phyloP scores from a whole-genome alignment of 495 filamentous ascomycete species.

The Usnea hakonensis region DNA sequence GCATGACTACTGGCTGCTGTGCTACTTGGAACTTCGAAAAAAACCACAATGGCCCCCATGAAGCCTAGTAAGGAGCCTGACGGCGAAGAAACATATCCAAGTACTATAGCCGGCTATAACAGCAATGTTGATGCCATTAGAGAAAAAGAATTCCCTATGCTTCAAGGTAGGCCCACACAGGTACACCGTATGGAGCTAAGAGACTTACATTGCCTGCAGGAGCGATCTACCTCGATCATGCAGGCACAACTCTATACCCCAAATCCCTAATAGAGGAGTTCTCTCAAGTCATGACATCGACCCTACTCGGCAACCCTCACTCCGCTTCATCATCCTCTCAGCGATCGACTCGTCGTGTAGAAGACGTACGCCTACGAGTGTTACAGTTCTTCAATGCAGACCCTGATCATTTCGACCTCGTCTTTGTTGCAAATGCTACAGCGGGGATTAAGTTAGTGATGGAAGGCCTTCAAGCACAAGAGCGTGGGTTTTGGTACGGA shows the following conservation, averaged over 20 bases:
- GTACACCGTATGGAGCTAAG: neutral
- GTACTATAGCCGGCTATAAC: constrained; percentile 46
- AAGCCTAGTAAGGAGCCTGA: constrained; percentile 4
- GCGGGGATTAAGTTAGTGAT: constrained; percentile 81
- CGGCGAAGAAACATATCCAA: neutral
- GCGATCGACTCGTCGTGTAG: constrained; percentile 61
- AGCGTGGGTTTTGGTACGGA: constrained; percentile 66
- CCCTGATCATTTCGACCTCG: constrained; percentile 73
- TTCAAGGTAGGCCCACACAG: constrained; percentile 51
- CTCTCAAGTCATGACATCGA: constrained; percentile 63
- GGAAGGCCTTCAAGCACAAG: constrained; percentile 59
- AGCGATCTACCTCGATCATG: constrained; percentile 85
- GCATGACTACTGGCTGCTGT: neutral
- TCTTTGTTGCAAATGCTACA: constrained; percentile 90
- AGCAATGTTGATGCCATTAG: constrained; percentile 59
- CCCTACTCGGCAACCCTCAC: constrained; percentile 87
- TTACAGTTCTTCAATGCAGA: constrained; percentile 79
- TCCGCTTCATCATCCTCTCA: constrained; percentile 79
- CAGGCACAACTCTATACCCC: constrained; percentile 73
- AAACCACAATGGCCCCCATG: constrained; percentile 21
- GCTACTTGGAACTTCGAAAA: neutral
- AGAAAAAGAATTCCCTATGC: constrained; percentile 69
- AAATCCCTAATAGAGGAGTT: constrained; percentile 77
- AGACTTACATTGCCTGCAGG: constrained; percentile 40
- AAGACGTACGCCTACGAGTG: constrained; percentile 64